Conservation (phyloP, 2,329 filamentous ascomycete genomes). For the Cadophora sp. region DNA sequence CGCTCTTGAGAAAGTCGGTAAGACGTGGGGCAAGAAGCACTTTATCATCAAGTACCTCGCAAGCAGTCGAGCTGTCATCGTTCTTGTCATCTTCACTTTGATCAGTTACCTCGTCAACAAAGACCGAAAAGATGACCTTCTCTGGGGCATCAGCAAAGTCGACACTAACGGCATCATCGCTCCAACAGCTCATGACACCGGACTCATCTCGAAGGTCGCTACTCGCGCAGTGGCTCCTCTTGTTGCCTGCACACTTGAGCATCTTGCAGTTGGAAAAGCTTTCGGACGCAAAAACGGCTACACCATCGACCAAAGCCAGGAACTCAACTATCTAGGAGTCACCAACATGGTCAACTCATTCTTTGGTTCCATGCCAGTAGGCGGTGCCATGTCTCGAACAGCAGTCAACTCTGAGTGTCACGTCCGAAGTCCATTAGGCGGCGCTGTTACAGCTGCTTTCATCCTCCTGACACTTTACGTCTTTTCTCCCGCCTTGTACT, state of each 20-base stretch:
- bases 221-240: conserved; percentile 56
- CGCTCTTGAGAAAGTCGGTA: conserved; percentile 62
- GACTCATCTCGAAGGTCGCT: conserved; percentile 60
- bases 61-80: conserved; percentile 65
- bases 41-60: conserved; percentile 63
- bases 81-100: conserved; percentile 66
- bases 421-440: conserved; percentile 66
- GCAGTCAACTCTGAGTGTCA: conserved; percentile 70
- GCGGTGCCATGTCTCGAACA: conserved; percentile 71
- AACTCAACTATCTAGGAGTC: conserved; percentile 67
- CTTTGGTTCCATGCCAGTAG: conserved; percentile 68
- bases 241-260: conserved; percentile 54
- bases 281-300: conserved; percentile 69
- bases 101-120: conserved; percentile 69
- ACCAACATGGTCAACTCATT: conserved; percentile 70
- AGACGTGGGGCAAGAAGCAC: conserved; percentile 63
- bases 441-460: conserved; percentile 65
- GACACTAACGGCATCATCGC: conserved; percentile 59
- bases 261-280: conserved; percentile 68
- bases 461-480: conserved; percentile 68
- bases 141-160: conserved; percentile 65
- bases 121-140: conserved; percentile 45
- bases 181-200: conserved; percentile 54
- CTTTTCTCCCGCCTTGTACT: conserved; percentile 66
- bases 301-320: conserved; percentile 67